These are phyloP conservation scores for Corniculantispora saksenae DNA, from an alignment of 2,329 filamentous ascomycete species.

Conservation along the genomic window DNA sequence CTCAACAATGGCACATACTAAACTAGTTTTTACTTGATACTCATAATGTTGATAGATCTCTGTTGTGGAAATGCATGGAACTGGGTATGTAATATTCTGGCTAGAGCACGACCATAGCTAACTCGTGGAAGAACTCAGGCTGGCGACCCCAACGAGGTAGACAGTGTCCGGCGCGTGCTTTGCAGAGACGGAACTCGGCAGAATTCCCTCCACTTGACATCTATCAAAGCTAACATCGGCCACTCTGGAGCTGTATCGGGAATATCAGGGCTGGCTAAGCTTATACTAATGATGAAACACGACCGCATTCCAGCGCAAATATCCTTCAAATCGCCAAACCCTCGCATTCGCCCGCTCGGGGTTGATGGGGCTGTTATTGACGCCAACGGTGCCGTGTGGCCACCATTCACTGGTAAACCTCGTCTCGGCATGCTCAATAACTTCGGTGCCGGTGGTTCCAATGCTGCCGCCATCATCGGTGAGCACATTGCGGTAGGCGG, in stretches of 20 bases:
- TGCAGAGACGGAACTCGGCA: constrained; percentile 68
- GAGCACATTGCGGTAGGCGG: constrained; percentile 10
- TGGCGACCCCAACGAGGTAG: constrained; percentile 51
- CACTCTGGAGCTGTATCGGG: constrained; percentile 31
- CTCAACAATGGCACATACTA: no score
- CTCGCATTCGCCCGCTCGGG: constrained; percentile 9
- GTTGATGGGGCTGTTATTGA: not conserved
- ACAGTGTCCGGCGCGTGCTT: constrained; percentile 54
- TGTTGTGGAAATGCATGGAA: not conserved
- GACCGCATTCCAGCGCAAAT: constrained; percentile 26
- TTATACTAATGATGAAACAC: constrained; percentile 29
- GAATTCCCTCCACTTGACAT: constrained; percentile 38
- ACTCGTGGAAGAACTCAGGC: constrained; percentile 48
- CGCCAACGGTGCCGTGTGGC: constrained; percentile 7
- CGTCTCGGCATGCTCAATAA: constrained; percentile 32
- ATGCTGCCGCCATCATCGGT: constrained; percentile 28
- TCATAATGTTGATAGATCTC: not conserved
- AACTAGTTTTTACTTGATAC: no score
- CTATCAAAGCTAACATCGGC: constrained; percentile 30
- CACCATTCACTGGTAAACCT: constrained; percentile 22
- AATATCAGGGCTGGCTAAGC: constrained; percentile 28
- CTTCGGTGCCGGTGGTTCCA: constrained; percentile 35
- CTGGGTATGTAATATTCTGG: not conserved
- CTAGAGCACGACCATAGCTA: constrained; percentile 25
- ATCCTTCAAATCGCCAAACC: constrained; percentile 31